phyloP scores from a whole-genome alignment of 2,329 filamentous ascomycete genomes.

The Penicillium sp. region DNA sequence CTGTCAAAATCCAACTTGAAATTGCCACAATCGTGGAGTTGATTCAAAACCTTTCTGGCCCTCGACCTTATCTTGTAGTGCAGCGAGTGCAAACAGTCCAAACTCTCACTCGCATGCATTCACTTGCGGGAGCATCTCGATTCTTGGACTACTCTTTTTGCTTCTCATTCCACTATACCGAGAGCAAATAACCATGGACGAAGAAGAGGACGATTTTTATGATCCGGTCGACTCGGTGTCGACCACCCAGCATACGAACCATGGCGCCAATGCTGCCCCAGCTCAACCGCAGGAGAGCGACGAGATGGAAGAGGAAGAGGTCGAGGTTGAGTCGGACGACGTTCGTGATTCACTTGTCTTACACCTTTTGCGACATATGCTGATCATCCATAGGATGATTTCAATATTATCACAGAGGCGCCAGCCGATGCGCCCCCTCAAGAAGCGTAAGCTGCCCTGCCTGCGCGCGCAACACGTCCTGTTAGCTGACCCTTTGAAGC shows the following conservation, averaged over 20 bases:
- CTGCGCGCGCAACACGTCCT: neutral
- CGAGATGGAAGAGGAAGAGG: constrained; percentile 46
- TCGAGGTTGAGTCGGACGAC: constrained; percentile 41
- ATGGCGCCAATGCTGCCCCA: constrained; percentile 29
- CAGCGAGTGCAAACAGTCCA: constrained; percentile 29
- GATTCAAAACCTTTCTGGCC: neutral
- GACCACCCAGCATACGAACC: constrained; percentile 33
- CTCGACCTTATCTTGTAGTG: neutral
- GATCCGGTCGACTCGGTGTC: constrained; percentile 46
- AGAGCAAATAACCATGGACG: constrained; percentile 43
- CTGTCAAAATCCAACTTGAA: no score
- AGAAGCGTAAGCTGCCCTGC: constrained; percentile 38
- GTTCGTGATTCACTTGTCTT: constrained; percentile 33
- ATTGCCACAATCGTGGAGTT: neutral
- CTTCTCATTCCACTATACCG: constrained; percentile 2
- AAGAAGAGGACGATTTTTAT: constrained; percentile 54
- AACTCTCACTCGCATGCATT: constrained; percentile 19
- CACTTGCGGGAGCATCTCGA: constrained; percentile 18
- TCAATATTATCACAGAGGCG: constrained; percentile 55
- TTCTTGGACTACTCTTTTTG: constrained; percentile 16
- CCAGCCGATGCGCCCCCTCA: constrained; percentile 45
- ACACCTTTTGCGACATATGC: constrained; percentile 5
- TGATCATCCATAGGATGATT: constrained; percentile 45
- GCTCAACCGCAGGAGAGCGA: constrained; percentile 40
- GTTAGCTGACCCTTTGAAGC: constrained; percentile 34